phyloP scores from a whole-genome alignment of 352 stramenopile genomes.

The Phytophthora ramorum region DNA sequence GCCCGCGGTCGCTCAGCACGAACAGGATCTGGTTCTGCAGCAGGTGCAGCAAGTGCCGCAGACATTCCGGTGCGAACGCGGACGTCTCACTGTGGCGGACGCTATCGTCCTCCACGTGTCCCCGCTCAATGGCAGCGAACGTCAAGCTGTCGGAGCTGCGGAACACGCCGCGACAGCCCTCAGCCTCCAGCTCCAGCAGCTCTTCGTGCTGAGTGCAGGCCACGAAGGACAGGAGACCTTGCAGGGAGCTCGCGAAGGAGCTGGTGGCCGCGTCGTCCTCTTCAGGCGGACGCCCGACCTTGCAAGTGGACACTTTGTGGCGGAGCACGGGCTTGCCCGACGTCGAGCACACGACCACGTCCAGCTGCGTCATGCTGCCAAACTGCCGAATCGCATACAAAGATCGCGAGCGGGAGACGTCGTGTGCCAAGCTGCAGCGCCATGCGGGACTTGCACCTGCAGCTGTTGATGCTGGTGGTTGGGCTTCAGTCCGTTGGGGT shows the following conservation, averaged over 20 bases:
- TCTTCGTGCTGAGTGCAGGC: slow-evolving; percentile 62
- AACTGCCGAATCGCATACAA: background rate
- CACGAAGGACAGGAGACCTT: slow-evolving; percentile 72
- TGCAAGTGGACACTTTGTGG: slow-evolving; percentile 33
- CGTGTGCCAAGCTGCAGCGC: too few relatives aligned
- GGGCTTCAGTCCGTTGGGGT: background rate
- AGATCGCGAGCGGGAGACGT: background rate
- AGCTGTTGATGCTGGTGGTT: background rate
- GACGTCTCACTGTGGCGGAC: slow-evolving; percentile 6
- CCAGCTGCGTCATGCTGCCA: slow-evolving; percentile 37
- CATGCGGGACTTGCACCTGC: slow-evolving; percentile 13
- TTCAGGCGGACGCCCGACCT: slow-evolving; percentile 2
- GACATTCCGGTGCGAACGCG: slow-evolving; percentile 39
- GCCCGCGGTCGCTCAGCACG: slow-evolving; percentile 61
- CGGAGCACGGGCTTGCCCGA: slow-evolving; percentile 73
- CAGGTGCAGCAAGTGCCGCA: slow-evolving; percentile 53
- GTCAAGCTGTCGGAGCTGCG: slow-evolving; percentile 56
- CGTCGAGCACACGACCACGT: slow-evolving; percentile 63
- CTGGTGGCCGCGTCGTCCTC: slow-evolving; percentile 38
- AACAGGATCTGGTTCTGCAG: slow-evolving; percentile 71
- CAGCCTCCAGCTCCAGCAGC: slow-evolving; percentile 56
- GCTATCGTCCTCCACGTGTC: slow-evolving; percentile 10
- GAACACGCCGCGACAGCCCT: slow-evolving; percentile 54
- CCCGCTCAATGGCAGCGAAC: slow-evolving; percentile 57
- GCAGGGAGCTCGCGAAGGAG: slow-evolving; percentile 68